phyloP scores from a whole-genome alignment of 2,329 filamentous ascomycete species.

The Tolypocladium endophyticum region DNA sequence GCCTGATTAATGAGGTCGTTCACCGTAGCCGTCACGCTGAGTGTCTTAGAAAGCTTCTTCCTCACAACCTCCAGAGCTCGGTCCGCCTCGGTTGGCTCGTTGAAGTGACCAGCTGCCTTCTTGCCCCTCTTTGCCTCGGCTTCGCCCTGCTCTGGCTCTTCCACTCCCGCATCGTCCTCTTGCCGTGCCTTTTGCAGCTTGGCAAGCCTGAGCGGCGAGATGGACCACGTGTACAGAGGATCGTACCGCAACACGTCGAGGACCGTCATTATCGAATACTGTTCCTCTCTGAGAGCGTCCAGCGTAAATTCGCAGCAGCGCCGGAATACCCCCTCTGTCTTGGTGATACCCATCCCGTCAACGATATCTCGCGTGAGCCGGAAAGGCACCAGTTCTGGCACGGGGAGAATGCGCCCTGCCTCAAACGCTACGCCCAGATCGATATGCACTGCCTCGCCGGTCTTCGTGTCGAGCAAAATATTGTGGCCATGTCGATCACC shows the following conservation, averaged over 20 bases:
- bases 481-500: constrained; percentile 96
- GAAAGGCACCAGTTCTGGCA: constrained; percentile 94
- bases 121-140: constrained; percentile 27
- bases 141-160: constrained; percentile 26
- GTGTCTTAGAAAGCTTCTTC: constrained; percentile 88
- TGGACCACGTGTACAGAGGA: constrained; percentile 90
- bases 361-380: constrained; percentile 87
- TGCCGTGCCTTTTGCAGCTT: constrained; percentile 54
- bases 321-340: constrained; percentile 90
- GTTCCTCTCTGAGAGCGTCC: constrained; percentile 87
- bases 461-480: constrained; percentile 82
- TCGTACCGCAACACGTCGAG: constrained; percentile 97
- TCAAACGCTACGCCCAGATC: constrained; percentile 97
- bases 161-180: constrained; percentile 29
- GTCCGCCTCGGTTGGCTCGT: constrained; percentile 68
- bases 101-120: constrained; percentile 27
- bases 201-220: constrained; percentile 58
- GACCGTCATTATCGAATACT: constrained; percentile 96
- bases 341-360: constrained; percentile 92
- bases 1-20: constrained; percentile 96
- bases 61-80: constrained; percentile 84
- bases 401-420: constrained; percentile 84
- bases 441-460: constrained; percentile 91
- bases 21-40: constrained; percentile 91
- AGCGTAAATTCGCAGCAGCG: constrained; percentile 98